phyloP scores from a whole-genome alignment of 129 eudicot species.

The Pittosporum tobira region DNA sequence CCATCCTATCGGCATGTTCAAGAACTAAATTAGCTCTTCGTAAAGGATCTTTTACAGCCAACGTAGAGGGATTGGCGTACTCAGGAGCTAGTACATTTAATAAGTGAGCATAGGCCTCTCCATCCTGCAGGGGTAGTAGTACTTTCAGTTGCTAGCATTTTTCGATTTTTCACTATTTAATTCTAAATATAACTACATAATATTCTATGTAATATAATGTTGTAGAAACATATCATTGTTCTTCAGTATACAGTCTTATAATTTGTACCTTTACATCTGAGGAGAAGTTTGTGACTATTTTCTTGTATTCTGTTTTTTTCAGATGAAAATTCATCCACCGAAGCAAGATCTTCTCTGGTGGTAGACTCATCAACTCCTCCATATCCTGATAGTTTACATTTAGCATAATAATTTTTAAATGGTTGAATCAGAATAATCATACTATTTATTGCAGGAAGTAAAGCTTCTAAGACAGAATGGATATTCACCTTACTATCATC shows the following conservation, averaged over 20 bases:
- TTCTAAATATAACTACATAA: not conserved
- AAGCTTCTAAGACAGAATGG: conserved; percentile 2
- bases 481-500: conserved; percentile 66
- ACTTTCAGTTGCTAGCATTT: conserved; percentile 3
- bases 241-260: not conserved
- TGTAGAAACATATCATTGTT: not conserved
- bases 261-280: conserved; percentile 78
- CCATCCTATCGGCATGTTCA: conserved; percentile 97
- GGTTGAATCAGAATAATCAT: not conserved
- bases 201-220: not conserved
- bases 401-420: not conserved
- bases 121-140: conserved; percentile 50
- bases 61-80: conserved; percentile 62
- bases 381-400: conserved; percentile 49
- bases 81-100: conserved; percentile 93
- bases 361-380: conserved; percentile 89
- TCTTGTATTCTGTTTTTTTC: conserved; percentile 61
- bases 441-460: not conserved
- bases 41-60: conserved; percentile 58
- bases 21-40: conserved; percentile 82
- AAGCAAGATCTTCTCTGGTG: conserved; percentile 90
- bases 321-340: conserved; percentile 98
- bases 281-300: conserved; percentile 82
- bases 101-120: conserved; percentile 87
- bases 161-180: not conserved